Evolutionary conservation across 2,329 filamentous ascomycete genomes (phyloP).

Genomic region (Colletotrichum coccodes): DNA sequence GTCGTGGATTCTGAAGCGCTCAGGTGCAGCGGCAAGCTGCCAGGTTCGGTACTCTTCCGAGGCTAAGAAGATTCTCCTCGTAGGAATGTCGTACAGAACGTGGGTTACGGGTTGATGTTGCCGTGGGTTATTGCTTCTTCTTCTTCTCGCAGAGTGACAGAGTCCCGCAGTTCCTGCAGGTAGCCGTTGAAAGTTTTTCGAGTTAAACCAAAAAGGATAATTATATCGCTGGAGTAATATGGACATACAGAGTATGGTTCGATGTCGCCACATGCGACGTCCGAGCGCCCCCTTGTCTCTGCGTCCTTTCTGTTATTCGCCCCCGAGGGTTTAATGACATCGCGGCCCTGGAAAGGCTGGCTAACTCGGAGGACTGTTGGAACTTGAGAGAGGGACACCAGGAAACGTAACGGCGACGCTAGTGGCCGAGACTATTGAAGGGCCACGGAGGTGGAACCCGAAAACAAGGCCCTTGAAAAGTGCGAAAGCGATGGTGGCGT

Average conservation of each 20-base stretch:
- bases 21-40: constrained; percentile 12
- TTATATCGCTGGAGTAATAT: constrained; percentile 13
- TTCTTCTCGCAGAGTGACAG: neutral
- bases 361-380: constrained; percentile 13
- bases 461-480: neutral
- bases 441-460: neutral
- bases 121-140: neutral
- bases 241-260: constrained; percentile 12
- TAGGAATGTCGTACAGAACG: neutral
- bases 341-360: neutral
- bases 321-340: constrained; percentile 11
- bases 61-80: constrained; percentile 3
- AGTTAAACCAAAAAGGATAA: neutral
- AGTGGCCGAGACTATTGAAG: constrained; percentile 19
- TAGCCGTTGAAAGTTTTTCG: neutral
- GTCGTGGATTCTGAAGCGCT: constrained; percentile 15
- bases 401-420: constrained; percentile 15
- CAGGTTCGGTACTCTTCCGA: constrained; percentile 23
- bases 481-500: neutral
- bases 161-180: neutral
- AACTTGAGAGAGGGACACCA: neutral
- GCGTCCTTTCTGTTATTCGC: neutral
- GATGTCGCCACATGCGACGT: constrained; percentile 24
- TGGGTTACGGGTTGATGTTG: neutral
- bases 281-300: neutral